A percentile compares a stretch with the other conserved stretches of the same genome.
These are phyloP conservation scores for Tuber borchii DNA, from an alignment of 495 filamentous ascomycete species.

Conservation along the genomic window DNA sequence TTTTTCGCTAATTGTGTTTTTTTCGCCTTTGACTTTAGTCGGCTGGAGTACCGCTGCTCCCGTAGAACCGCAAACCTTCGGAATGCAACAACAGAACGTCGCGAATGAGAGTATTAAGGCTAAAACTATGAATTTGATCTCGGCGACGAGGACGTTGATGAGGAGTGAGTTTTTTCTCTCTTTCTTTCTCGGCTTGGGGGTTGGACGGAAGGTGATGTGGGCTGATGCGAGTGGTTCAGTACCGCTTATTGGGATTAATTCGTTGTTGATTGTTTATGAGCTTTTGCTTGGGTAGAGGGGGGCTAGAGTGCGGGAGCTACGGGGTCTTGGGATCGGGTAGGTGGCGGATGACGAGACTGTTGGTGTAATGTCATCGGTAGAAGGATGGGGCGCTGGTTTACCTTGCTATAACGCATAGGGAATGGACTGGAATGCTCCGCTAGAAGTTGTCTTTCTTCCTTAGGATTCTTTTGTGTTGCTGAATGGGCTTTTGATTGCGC, in stretches of 20 bases:
- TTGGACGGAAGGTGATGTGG: conserved; percentile 20
- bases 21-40: conserved; percentile 36
- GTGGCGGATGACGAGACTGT: neutral
- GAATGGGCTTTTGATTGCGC: neutral
- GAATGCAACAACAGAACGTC: conserved; percentile 23
- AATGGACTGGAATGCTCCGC: neutral
- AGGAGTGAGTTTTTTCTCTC: conserved; percentile 60
- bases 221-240: conserved; percentile 50
- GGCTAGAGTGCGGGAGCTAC: neutral
- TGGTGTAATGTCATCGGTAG: neutral
- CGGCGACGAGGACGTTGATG: conserved; percentile 86
- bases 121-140: conserved; percentile 80
- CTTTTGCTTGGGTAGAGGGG: conserved; percentile 65
- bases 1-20: neutral
- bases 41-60: conserved; percentile 51
- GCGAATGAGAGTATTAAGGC: conserved; percentile 63
- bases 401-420: neutral
- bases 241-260: conserved; percentile 89
- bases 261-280: conserved; percentile 81
- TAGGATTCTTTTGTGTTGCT: neutral
- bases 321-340: neutral
- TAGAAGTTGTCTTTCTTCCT: neutral
- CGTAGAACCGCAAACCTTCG: conserved; percentile 41
- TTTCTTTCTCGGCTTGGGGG: neutral
- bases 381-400: neutral